Base-by-base conservation (phyloP, 805 yeast species). In the Candida quercuum region DNA sequence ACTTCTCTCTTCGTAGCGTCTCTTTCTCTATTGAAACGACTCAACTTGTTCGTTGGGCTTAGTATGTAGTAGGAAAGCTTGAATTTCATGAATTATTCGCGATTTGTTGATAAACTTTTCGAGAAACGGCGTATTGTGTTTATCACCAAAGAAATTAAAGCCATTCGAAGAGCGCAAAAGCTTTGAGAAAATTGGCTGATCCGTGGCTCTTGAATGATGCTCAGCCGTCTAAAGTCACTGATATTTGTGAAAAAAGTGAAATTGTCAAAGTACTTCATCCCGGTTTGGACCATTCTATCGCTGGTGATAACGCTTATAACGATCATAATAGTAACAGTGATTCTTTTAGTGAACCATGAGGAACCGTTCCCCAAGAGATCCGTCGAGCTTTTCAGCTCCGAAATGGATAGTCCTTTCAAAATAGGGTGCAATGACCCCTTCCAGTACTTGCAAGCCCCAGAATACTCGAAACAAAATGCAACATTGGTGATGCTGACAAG, bases 401-500 rank as follows among this genome's bases (percentile, higher is more conserved):
- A 39, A 7, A 46, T 54, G 11, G 76, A 73, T 45, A 47, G 53
- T 15, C 76, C 80, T 0, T 81, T 81, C 46, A 61, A 59, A 25
- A 48, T 58, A 20, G 88, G 87, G 2, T 81, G 88, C 49, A 19
- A 30, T 0, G 47, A 40, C n/a, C 68, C 73, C 48, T 42, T 26
- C 13, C 18, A 26, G 15, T 26, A 26, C 29, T 14, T 26, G n/a
- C n/a, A 9, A 9, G 29, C 6, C 6, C n/a, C 8, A 26, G 5
- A 6, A 26, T 26, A 26, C 17, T 12, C 17, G 10, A 26, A 26
- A 26, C 29, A 85, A 21, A 86, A 82, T 51, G 98, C 97, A 0
- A 83, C 91, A 1, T 71, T 91, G 47, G 86, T 89, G 18, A 81
- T 89, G 56, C 63, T 91, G 35, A 87, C 95, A 0, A 66, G 96